phyloP scores from a whole-genome alignment of 352 stramenopile genomes.

The Phytophthora lateralis region DNA sequence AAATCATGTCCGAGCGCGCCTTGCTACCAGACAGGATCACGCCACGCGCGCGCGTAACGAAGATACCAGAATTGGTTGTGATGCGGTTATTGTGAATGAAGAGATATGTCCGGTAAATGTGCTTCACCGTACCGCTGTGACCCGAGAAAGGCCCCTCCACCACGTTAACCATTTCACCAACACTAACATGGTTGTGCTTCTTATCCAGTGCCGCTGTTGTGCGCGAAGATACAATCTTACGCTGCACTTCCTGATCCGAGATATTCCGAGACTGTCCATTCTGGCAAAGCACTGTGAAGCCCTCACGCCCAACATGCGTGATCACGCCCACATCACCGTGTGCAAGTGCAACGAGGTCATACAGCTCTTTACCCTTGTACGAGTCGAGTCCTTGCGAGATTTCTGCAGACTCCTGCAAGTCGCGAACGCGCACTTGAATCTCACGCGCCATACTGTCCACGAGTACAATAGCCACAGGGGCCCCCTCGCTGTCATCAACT shows the following conservation, averaged over 20 bases:
- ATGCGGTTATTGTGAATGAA: slow-evolving; percentile 93
- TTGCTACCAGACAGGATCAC: slow-evolving; percentile 89
- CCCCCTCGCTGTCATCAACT: slow-evolving; percentile 83
- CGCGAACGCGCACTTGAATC: slow-evolving; percentile 90
- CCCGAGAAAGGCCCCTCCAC: slow-evolving; percentile 82
- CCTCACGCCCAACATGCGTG: slow-evolving; percentile 88
- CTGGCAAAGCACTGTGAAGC: slow-evolving; percentile 88
- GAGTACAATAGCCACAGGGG: slow-evolving; percentile 86
- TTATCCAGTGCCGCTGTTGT: slow-evolving; percentile 86
- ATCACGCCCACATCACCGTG: slow-evolving; percentile 91
- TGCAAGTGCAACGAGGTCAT: slow-evolving; percentile 87
- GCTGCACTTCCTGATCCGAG: slow-evolving; percentile 90
- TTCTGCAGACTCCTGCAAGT: slow-evolving; percentile 90
- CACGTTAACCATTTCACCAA: slow-evolving; percentile 91
- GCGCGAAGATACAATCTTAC: slow-evolving; percentile 86
- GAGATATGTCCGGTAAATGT: slow-evolving; percentile 90
- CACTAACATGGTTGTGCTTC: slow-evolving; percentile 90
- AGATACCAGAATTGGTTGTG: slow-evolving; percentile 89
- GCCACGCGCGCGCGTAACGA: slow-evolving; percentile 83
- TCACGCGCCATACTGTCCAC: slow-evolving; percentile 91
- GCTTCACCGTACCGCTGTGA: slow-evolving; percentile 90
- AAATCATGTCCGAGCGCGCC: slow-evolving; percentile 85
- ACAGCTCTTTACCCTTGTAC: slow-evolving; percentile 91
- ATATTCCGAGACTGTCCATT: slow-evolving; percentile 85
- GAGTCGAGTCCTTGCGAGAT: slow-evolving; percentile 89